Conservation (phyloP, 208 protist species). For the Leishmania aethiopica region DNA sequence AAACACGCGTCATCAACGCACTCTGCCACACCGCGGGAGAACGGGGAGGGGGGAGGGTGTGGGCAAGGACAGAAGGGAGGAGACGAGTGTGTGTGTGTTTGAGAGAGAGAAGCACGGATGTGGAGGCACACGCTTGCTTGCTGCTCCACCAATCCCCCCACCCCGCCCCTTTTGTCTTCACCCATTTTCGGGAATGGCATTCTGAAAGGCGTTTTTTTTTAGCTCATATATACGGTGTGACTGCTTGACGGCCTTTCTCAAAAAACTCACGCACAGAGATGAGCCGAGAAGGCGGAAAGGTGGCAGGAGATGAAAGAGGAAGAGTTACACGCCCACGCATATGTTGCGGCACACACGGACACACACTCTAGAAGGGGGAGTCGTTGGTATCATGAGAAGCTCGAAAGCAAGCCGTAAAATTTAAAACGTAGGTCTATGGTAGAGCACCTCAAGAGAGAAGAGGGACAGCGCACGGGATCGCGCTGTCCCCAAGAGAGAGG, state of each 20-base stretch:
- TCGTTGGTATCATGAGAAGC: not conserved
- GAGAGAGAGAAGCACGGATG: slow-evolving; percentile 5
- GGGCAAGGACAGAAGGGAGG: not conserved
- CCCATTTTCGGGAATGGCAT: not conserved
- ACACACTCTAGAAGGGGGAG: not conserved
- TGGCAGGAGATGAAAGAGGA: not conserved
- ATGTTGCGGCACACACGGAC: not conserved
- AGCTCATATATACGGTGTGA: not conserved
- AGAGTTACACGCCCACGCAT: not conserved
- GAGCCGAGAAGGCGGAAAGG: not conserved
- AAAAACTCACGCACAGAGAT: not conserved
- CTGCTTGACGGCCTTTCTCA: not conserved
- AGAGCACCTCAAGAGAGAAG: not conserved
- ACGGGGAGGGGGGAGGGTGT: not conserved
- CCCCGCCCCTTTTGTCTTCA: not conserved
- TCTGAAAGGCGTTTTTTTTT: not conserved
- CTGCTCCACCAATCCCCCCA: not conserved
- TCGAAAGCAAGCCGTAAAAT: not conserved
- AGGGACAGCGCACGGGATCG: not conserved
- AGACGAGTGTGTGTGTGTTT: not conserved
- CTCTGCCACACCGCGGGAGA: not conserved
- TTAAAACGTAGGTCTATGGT: not conserved
- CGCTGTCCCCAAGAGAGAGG: not conserved
- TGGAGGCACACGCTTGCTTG: slow-evolving; percentile 6
- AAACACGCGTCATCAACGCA: not conserved